These are phyloP conservation scores for Mortierella claussenii DNA, from an alignment of 192 early-diverging fungal genomes.

Conservation along the genomic window DNA sequence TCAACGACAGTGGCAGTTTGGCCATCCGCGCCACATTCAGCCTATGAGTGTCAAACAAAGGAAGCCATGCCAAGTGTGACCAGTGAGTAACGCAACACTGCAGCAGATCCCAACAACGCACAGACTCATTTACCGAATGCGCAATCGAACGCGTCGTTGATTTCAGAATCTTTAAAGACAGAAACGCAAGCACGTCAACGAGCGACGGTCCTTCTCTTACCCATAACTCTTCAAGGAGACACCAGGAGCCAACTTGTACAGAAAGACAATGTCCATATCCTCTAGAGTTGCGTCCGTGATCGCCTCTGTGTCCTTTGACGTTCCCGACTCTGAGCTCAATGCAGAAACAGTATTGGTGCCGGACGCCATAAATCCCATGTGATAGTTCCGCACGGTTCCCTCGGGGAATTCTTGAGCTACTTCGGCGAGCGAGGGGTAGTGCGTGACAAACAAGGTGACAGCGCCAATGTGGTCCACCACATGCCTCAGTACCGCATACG, in stretches of 20 bases:
- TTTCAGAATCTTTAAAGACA: too few species aligned
- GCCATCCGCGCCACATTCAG: conserved; percentile 82
- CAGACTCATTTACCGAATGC: too few species aligned
- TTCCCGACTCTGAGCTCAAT: conserved; percentile 1
- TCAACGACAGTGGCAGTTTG: conserved; percentile 58
- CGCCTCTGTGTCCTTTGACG: neutral
- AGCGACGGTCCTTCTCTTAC: too few species aligned
- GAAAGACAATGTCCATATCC: conserved; percentile 66
- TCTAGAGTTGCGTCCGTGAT: conserved; percentile 4
- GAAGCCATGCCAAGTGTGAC: too few species aligned
- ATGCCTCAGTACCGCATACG: conserved; percentile 70
- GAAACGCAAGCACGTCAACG: too few species aligned
- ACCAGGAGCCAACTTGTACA: conserved; percentile 75
- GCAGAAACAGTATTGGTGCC: conserved; percentile 24
- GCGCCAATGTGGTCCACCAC: conserved; percentile 60
- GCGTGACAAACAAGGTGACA: conserved; percentile 81
- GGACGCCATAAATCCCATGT: conserved; percentile 66
- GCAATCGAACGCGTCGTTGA: too few species aligned
- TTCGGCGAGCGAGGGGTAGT: conserved; percentile 77
- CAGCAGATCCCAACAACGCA: too few species aligned
- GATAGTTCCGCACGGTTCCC: conserved; percentile 41
- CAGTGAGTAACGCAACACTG: too few species aligned
- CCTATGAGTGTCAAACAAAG: too few species aligned
- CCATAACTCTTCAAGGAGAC: conserved; percentile 74
- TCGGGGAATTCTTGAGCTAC: conserved; percentile 49